Percentiles rank a stretch among this genome's conserved stretches.
phyloP scores from a whole-genome alignment of 208 protist species.

The Leishmania mexicana region DNA sequence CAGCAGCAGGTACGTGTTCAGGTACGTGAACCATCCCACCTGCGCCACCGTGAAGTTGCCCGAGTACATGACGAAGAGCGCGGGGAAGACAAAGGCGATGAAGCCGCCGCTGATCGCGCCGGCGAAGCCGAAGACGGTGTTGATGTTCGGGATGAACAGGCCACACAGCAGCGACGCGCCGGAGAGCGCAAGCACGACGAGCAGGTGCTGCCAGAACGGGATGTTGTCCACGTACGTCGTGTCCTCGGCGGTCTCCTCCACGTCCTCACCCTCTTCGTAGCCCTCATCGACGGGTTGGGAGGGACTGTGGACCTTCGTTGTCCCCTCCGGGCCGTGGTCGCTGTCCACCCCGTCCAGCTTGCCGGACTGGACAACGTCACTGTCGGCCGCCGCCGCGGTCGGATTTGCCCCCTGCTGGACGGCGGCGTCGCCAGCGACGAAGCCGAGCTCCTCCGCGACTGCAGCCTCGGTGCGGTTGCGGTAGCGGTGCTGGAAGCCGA shows the following conservation, averaged over 20 bases:
- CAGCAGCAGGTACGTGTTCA: slow-evolving; percentile 55
- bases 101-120: slow-evolving; percentile 64
- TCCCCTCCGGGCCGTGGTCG: background rate
- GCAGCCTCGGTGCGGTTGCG: slow-evolving; percentile 8
- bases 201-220: slow-evolving; percentile 41
- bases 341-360: background rate
- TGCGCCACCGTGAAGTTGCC: slow-evolving; percentile 45
- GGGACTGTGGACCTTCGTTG: background rate
- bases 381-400: background rate
- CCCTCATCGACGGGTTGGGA: background rate
- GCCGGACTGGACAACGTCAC: background rate
- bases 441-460: background rate
- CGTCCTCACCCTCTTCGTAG: background rate
- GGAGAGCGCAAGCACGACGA: slow-evolving; percentile 33
- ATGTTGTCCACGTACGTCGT: slow-evolving; percentile 52
- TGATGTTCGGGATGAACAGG: slow-evolving; percentile 76
- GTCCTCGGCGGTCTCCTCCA: slow-evolving; percentile 16
- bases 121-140: slow-evolving; percentile 60
- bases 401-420: background rate
- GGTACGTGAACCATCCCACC: slow-evolving; percentile 49
- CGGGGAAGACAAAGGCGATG: slow-evolving; percentile 58
- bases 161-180: slow-evolving; percentile 50
- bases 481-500: slow-evolving; percentile 48
- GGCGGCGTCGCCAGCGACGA: background rate
- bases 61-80: slow-evolving; percentile 64